phyloP scores from a whole-genome alignment of 352 stramenopile genomes.

The Phytopythium vexans region DNA sequence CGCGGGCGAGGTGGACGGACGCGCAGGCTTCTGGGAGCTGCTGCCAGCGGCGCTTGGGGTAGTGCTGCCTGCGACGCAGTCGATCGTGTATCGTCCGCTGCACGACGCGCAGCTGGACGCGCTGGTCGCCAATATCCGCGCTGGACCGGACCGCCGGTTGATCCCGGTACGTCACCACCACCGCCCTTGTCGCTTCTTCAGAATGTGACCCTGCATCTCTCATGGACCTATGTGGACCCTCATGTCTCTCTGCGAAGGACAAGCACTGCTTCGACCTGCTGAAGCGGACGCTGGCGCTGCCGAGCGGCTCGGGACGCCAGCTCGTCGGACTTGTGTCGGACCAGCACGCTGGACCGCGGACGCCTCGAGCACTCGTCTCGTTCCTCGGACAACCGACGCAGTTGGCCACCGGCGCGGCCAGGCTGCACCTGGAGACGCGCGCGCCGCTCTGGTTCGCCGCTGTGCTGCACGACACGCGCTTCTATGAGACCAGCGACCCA shows the following conservation, averaged over 20 bases:
- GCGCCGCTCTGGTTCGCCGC: conserved; percentile 42
- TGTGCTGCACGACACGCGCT: conserved; percentile 36
- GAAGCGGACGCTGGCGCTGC: conserved; percentile 15
- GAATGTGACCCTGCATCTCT: background rate
- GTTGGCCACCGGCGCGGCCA: conserved; percentile 36
- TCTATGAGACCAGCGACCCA: conserved; percentile 10
- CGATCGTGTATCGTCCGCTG: conserved; percentile 58
- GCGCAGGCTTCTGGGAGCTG: conserved; percentile 47
- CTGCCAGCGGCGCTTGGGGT: conserved; percentile 32
- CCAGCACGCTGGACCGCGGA: conserved; percentile 29
- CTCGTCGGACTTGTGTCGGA: conserved; percentile 51
- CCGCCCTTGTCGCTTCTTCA: too few species aligned
- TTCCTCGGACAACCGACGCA: conserved; percentile 44
- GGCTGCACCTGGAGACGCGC: conserved; percentile 29
- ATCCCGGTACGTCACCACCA: conserved; percentile 29
- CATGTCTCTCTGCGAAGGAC: conserved; percentile 22
- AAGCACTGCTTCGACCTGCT: conserved; percentile 49
- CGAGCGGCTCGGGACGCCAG: conserved; percentile 8
- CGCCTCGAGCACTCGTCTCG: conserved; percentile 15
- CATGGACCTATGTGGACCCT: background rate
- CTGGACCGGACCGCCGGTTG: conserved; percentile 24
- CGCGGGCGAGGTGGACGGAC: background rate
- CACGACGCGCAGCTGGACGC: conserved; percentile 35
- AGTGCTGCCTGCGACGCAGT: conserved; percentile 35
- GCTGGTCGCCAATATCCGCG: conserved; percentile 33